These are phyloP conservation scores for Cornus controversa DNA, from an alignment of 148 eudicot species.

Conservation along the genomic window DNA sequence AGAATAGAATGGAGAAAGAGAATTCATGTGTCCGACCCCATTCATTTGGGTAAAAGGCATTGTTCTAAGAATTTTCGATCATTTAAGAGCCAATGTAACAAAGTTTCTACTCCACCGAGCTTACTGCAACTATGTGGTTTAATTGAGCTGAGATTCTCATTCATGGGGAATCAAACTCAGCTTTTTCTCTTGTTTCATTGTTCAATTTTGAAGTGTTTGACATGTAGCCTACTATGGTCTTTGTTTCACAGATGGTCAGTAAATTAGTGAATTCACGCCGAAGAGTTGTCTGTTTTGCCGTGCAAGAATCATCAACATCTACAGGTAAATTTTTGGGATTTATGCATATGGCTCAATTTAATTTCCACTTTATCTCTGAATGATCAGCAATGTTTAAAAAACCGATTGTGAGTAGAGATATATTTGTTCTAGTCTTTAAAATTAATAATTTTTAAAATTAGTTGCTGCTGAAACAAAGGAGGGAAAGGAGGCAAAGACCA, in stretches of 20 bases:
- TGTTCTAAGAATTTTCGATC: no score
- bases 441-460: slow-evolving; percentile 14
- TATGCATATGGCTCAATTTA: not conserved
- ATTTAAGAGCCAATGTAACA: not conserved
- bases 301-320: slow-evolving; percentile 81
- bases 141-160: no score
- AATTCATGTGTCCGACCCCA: no score
- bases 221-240: not conserved
- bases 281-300: slow-evolving; percentile 53
- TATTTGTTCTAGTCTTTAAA: not conserved
- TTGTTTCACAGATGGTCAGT: slow-evolving; percentile 27
- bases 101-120: not conserved
- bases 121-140: no score
- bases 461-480: slow-evolving; percentile 61
- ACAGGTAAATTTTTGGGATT: slow-evolving; percentile 35
- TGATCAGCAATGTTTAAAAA: not conserved
- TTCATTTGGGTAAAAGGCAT: no score
- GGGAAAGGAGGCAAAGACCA: slow-evolving; percentile 34
- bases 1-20: no score
- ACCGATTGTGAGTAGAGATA: not conserved
- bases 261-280: slow-evolving; percentile 34
- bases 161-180: not conserved
- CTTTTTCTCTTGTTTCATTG: not conserved
- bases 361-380: not conserved
- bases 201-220: not conserved